Conservation (phyloP, 164 flowering plant species). For the Liriodendron chinense region DNA sequence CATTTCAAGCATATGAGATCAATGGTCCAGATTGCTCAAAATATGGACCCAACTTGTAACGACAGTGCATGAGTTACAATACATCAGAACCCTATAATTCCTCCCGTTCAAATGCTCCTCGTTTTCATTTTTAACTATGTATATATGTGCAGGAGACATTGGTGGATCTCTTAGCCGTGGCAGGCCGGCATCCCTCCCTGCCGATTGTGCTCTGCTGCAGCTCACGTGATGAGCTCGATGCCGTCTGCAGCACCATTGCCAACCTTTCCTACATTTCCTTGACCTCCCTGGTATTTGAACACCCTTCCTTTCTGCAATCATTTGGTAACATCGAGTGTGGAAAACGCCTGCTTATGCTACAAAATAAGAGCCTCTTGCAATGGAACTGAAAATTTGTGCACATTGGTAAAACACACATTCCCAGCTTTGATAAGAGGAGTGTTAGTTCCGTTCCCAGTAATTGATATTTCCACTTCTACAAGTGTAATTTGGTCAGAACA, state of each 20-base stretch:
- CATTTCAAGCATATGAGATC: too few species aligned
- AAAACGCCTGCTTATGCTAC: neutral
- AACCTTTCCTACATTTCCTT: conserved; percentile 56
- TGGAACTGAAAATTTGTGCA: neutral
- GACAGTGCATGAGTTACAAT: neutral
- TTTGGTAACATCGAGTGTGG: neutral
- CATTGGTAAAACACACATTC: neutral
- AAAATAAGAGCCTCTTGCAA: neutral
- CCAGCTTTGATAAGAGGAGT: neutral
- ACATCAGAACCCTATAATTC: neutral
- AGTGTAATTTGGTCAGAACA: neutral
- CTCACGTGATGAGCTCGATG: conserved; percentile 92
- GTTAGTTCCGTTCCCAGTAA: neutral
- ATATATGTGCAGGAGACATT: conserved; percentile 61
- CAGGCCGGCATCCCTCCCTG: conserved; percentile 57
- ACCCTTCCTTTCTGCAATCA: neutral
- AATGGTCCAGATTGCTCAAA: neutral
- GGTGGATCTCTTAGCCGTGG: conserved; percentile 71
- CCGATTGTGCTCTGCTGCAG: conserved; percentile 88
- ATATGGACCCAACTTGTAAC: neutral
- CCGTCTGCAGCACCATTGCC: conserved; percentile 73
- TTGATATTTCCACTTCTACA: neutral
- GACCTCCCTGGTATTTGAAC: conserved; percentile 50
- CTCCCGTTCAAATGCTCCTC: neutral
- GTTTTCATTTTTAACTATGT: neutral